Evolutionary conservation across 495 filamentous ascomycete species (phyloP).

Genomic region (Aspergillus egyptiacus): DNA sequence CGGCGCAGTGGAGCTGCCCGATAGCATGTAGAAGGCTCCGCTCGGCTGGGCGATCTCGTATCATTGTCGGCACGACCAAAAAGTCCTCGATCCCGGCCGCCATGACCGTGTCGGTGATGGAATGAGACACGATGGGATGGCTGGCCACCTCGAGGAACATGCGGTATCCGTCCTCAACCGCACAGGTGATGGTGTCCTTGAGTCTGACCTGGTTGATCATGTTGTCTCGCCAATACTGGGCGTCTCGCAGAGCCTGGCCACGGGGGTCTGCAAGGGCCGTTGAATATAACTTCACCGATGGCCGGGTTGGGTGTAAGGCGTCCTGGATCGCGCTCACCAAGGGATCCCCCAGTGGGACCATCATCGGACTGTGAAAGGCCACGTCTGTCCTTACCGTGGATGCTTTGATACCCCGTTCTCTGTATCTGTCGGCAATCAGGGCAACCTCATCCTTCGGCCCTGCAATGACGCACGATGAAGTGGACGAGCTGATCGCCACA

Average conservation of each 20-base stretch:
- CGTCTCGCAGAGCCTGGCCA: conserved; percentile 14
- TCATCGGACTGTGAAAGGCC: conserved; percentile 31
- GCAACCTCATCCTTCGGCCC: conserved; percentile 22
- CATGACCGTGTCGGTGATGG: conserved; percentile 30
- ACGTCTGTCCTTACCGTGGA: conserved; percentile 32
- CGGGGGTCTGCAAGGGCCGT: too few species aligned
- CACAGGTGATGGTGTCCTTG: conserved; percentile 28
- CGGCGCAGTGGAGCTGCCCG: conserved; percentile 40
- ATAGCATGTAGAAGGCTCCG: conserved; percentile 12
- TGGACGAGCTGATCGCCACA: conserved; percentile 41
- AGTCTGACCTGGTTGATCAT: conserved; percentile 15
- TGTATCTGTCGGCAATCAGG: conserved; percentile 9
- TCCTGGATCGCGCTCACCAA: conserved; percentile 17
- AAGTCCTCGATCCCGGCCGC: conserved; percentile 24
- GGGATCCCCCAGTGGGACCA: conserved; percentile 23
- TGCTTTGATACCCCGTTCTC: conserved; percentile 15
- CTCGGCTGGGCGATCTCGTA: conserved; percentile 17
- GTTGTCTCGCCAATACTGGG: conserved; percentile 16
- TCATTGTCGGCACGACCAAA: conserved; percentile 29
- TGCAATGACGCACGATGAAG: conserved; percentile 34
- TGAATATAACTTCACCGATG: conserved; percentile 32
- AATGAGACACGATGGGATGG: conserved; percentile 33
- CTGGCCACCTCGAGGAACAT: conserved; percentile 33
- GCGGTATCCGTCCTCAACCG: conserved; percentile 27
- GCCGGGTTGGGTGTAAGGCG: conserved; percentile 18